Evolutionary conservation across 202 grass and related monocot species (phyloP), one percentile per base, ranked within the genome.

Genomic region (Zoysia matrella): DNA sequence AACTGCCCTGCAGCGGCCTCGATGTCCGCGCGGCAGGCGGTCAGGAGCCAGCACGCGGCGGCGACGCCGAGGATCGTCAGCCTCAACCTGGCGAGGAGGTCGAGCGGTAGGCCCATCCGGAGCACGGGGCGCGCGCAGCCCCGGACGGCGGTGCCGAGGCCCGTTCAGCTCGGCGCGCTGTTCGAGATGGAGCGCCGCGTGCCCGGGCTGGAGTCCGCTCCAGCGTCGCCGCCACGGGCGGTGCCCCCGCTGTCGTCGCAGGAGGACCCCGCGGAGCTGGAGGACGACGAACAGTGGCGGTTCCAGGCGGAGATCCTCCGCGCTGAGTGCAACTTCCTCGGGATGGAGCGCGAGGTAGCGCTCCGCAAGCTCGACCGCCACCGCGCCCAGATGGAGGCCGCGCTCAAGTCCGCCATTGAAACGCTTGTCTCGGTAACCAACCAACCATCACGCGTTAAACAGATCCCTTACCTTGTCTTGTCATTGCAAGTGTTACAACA

Each of bases 281-380:
- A 92, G 84, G 22, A 30, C 22, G 22, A 30, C 22, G 94, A 92
- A 84, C 86, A 89, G 77, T 97, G 94, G 94, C 81, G 80, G 71
- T 97, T 97, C 87, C 91, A 97, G 80, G 94, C 94, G 18, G 94
- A 97, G 87, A 97, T 97, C 80, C 91, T 97, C 61, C 89, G 91
- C 44, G 91, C 91, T 62, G 91, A 97, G 88, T 97, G 94, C 80
- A 97, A 94, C 87, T 97, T 97, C 82, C 85, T 97, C 44, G 80
- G 94, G 44, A 92, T 97, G 91, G 94, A 97, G 55, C 89, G 91
- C 6, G 91, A 92, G 87, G 85, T 97, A 46, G 89, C 89, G 22
- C 80, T 92, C 41, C 84, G 89, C 71, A 94, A 94, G 87, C 87
- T 97, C 76, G 94, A 97, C 77, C 78, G 80, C 71, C 92, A 94